phyloP scores from a whole-genome alignment of 345 rosid genomes.

The Gossypium arboreum region DNA sequence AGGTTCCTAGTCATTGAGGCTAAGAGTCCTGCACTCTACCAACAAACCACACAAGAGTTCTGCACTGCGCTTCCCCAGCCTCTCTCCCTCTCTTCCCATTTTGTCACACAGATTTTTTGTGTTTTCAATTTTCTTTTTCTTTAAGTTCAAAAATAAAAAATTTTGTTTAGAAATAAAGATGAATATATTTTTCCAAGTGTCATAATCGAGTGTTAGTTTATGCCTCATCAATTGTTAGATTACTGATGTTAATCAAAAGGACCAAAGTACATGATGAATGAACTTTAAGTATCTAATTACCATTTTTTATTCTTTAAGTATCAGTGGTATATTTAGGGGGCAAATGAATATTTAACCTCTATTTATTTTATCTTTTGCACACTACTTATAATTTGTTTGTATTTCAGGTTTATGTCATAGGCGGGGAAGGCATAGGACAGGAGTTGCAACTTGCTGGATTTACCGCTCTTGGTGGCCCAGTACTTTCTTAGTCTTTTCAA shows the following conservation, averaged over 20 bases:
- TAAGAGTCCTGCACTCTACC: background rate
- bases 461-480: slow-evolving; percentile 86
- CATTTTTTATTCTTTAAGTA: background rate
- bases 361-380: background rate
- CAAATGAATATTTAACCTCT: background rate
- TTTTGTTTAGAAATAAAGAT: background rate
- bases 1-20: background rate
- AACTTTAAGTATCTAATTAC: background rate
- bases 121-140: background rate
- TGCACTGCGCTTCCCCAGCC: background rate
- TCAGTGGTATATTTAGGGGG: background rate
- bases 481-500: slow-evolving; percentile 28
- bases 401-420: slow-evolving; percentile 76
- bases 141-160: background rate
- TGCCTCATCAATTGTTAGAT: background rate
- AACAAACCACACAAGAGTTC: background rate
- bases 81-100: too few relatives aligned
- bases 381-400: background rate
- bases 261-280: background rate
- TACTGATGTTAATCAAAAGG: background rate
- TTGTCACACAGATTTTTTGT: too few relatives aligned
- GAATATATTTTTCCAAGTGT: background rate
- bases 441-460: slow-evolving; percentile 73
- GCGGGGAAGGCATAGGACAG: slow-evolving; percentile 74
- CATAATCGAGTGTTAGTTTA: background rate